Base-by-base conservation (phyloP, 768 basidiomycete genomes). In the Rhizopogon salebrosus region DNA sequence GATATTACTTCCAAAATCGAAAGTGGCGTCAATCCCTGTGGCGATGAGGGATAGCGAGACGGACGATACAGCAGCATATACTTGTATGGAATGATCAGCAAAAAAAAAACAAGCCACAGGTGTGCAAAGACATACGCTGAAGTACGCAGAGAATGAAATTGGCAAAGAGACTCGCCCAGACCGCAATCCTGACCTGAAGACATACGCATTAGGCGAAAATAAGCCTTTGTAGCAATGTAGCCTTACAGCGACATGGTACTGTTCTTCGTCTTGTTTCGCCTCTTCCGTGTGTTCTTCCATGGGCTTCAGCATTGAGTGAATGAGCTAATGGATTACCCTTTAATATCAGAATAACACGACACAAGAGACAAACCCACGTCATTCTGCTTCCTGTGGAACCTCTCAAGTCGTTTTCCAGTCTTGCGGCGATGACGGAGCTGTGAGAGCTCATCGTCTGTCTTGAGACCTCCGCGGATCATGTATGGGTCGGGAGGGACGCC, bases 41-140 rank as follows among this genome's bases (percentile, higher is more conserved):
- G 93, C 92, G 54, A 98, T 79, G 46, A 98, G 75, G 4, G 93
- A 92, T 4, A 98, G 73, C 0, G 92, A 95, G 4, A 80, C 57
- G 1, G 92, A 87, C 2, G 89, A 89, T 48, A 91, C 77, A 11
- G 97, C 95, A 11, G 91, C 95, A 64, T 98, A 99, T 61, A 99
- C 90, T 93, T 16, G 5, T 24, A 14, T 37, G 11, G 13, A 9
- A 39, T 34, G 49, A 26, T 36, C 24, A 24, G 41, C 0, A 27
- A 20, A 45, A 26, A 16, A 11, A 40, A 22, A 24, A n/a, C n/a
- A n/a, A 4, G 46, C n/a, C 38, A 66, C 77, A 57, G 57, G 35
- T 27, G 9, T 18, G 38, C 23, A 24, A 22, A 36, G 23, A 51
- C 66, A 34, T 43, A 89, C 89, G 67, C 64, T 92, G 91, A 8